A percentile compares a stretch with the other conserved stretches of the same genome.
phyloP scores from a whole-genome alignment of 352 stramenopile genomes.

The Globisporangium iwayamae region DNA sequence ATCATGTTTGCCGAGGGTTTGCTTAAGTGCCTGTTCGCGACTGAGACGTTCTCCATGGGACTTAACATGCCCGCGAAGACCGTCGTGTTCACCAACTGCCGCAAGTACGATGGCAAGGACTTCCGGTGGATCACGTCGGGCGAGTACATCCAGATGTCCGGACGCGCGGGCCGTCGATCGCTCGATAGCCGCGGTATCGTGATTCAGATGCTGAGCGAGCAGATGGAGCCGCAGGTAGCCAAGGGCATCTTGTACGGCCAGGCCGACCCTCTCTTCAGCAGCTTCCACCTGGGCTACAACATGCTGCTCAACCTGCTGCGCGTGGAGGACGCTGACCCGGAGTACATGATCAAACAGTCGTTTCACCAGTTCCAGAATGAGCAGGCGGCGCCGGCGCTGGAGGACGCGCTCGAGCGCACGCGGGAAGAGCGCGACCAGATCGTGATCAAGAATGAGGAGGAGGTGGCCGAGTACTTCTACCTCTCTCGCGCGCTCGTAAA shows the following conservation, averaged over 20 bases:
- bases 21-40: conserved; percentile 98
- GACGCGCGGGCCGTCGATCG: conserved; percentile 95
- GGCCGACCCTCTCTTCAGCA: conserved; percentile 64
- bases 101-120: conserved; percentile 96
- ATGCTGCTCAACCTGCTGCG: conserved; percentile 99
- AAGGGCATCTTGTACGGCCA: conserved; percentile 92
- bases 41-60: conserved; percentile 97
- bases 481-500: conserved; percentile 91
- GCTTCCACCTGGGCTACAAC: conserved; percentile 99
- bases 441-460: conserved; percentile 86
- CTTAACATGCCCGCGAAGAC: conserved; percentile 99
- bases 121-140: conserved; percentile 96
- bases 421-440: conserved; percentile 87
- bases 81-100: conserved; percentile 97
- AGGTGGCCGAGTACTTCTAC: conserved; percentile 88
- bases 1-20: conserved; percentile 93
- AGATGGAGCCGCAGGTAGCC: conserved; percentile 97
- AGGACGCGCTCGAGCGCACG: conserved; percentile 76
- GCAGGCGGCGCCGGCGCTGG: conserved; percentile 66
- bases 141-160: conserved; percentile 96
- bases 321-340: conserved; percentile 95
- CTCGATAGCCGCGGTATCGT: conserved; percentile 98
- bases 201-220: conserved; percentile 99
- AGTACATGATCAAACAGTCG: conserved; percentile 98
- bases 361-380: conserved; percentile 96